phyloP scores from a whole-genome alignment of 441 rosid species.

The Geranium incanum region DNA sequence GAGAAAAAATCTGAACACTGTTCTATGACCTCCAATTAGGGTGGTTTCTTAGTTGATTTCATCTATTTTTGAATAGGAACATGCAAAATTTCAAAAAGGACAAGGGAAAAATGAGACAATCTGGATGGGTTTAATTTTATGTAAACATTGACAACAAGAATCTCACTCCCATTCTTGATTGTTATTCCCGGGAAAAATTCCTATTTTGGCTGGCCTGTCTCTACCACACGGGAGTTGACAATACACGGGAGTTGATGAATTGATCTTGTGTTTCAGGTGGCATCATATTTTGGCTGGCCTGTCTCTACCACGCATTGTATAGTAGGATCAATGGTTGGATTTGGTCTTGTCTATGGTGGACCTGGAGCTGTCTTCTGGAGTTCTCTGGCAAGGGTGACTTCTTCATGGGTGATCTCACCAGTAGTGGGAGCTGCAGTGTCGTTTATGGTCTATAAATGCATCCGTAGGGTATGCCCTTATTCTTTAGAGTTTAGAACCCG shows the following conservation, averaged over 20 bases:
- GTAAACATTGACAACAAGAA: too few species aligned
- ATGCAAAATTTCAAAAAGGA: too few species aligned
- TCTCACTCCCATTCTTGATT: too few species aligned
- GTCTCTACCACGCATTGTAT: slow-evolving; percentile 98
- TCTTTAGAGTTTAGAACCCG: slow-evolving; percentile 3
- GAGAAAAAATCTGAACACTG: too few species aligned
- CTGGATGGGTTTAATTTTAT: too few species aligned
- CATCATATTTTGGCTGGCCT: slow-evolving; percentile 93
- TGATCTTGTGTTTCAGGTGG: slow-evolving; percentile 44
- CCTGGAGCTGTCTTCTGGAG: slow-evolving; percentile 93
- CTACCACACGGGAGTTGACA: neutral
- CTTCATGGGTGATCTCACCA: slow-evolving; percentile 97
- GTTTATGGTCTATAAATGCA: slow-evolving; percentile 89
- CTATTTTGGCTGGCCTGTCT: too few species aligned
- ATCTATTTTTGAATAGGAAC: too few species aligned
- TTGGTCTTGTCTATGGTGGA: slow-evolving; percentile 91
- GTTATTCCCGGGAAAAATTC: too few species aligned
- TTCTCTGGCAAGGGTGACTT: slow-evolving; percentile 77
- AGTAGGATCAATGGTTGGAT: slow-evolving; percentile 97
- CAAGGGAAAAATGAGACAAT: too few species aligned
- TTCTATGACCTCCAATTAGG: too few species aligned
- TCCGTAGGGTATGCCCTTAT: slow-evolving; percentile 66
- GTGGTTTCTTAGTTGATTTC: too few species aligned
- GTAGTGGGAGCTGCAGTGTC: slow-evolving; percentile 78
- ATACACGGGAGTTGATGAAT: neutral